Percentiles rank a stretch among this genome's conserved stretches.
Evolutionary conservation across 768 basidiomycete genomes (phyloP).

Genomic region (Termitomyces sp.): DNA sequence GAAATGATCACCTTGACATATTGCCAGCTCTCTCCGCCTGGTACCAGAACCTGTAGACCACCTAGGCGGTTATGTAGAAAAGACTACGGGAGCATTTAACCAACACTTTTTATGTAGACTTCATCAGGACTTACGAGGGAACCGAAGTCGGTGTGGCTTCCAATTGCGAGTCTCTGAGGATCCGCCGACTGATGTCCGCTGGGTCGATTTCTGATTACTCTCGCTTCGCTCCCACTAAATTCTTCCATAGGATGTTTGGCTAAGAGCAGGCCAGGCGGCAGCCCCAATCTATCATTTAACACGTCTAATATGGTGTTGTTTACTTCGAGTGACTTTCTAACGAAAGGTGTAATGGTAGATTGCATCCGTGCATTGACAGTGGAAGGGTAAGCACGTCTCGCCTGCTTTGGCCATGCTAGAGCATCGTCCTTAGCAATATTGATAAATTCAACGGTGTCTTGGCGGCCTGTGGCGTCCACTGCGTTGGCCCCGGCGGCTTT

Average conservation of each 20-base stretch:
- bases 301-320: conserved; percentile 34
- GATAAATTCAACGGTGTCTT: not conserved
- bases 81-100: conserved; percentile 38
- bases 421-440: not conserved
- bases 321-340: not conserved
- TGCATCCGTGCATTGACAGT: not conserved
- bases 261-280: conserved; percentile 43
- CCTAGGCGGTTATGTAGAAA: conserved; percentile 54
- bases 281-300: conserved; percentile 48
- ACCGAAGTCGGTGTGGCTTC: conserved; percentile 70
- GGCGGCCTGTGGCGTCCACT: not conserved
- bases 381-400: not conserved
- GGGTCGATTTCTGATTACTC: conserved; percentile 47
- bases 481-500: not conserved
- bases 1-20: not conserved
- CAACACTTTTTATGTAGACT: not conserved
- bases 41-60: not conserved
- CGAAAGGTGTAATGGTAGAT: not conserved
- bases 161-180: conserved; percentile 29
- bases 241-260: conserved; percentile 38
- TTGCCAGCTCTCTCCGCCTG: not conserved
- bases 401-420: not conserved
- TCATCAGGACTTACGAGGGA: conserved; percentile 40
- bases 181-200: conserved; percentile 22
- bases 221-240: conserved; percentile 50